A percentile compares a stretch with the other conserved stretches of the same genome.
These are phyloP conservation scores for Lasiodiplodia sp. DNA, from an alignment of 2,329 filamentous ascomycete genomes.

Conservation along the genomic window DNA sequence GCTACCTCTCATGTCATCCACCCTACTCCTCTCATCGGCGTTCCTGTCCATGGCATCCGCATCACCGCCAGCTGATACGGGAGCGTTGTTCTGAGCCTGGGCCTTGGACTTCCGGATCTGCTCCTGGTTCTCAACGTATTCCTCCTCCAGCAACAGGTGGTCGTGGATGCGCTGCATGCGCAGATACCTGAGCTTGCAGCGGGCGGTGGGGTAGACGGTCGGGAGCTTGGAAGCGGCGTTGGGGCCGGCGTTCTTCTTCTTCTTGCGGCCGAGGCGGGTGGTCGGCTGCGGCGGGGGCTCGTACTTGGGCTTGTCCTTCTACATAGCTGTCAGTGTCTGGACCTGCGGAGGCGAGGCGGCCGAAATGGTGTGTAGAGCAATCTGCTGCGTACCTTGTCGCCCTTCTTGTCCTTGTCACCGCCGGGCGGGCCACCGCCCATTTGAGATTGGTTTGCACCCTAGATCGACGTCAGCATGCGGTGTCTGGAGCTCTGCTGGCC, in stretches of 20 bases:
- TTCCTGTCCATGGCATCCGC: constrained; percentile 83
- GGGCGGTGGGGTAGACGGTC: constrained; percentile 89
- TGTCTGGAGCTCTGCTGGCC: constrained; percentile 19
- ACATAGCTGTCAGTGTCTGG: constrained; percentile 29
- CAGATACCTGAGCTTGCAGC: constrained; percentile 96
- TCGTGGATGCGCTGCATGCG: constrained; percentile 99
- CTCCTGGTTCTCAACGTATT: constrained; percentile 99
- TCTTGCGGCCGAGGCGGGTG: constrained; percentile 96
- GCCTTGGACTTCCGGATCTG: constrained; percentile 91
- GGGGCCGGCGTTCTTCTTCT: constrained; percentile 92
- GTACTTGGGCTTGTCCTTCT: constrained; percentile 99
- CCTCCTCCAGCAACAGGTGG: constrained; percentile 93
- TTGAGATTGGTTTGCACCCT: constrained; percentile 88
- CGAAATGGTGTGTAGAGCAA: background rate
- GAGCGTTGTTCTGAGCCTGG: constrained; percentile 67
- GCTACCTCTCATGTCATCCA: constrained; percentile 98
- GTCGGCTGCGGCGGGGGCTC: constrained; percentile 97
- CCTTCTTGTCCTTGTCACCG: constrained; percentile 92
- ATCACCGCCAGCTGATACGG: constrained; percentile 66
- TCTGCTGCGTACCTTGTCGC: constrained; percentile 50
- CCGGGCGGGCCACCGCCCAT: constrained; percentile 75
- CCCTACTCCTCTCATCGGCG: constrained; percentile 91
- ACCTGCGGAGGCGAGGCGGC: background rate
- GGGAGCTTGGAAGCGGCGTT: constrained; percentile 96
- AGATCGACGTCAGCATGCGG: constrained; percentile 47